A percentile compares a stretch with the other conserved stretches of the same genome.
Conservation (phyloP, 257 asterid genomes). For the Coffea canephora region DNA sequence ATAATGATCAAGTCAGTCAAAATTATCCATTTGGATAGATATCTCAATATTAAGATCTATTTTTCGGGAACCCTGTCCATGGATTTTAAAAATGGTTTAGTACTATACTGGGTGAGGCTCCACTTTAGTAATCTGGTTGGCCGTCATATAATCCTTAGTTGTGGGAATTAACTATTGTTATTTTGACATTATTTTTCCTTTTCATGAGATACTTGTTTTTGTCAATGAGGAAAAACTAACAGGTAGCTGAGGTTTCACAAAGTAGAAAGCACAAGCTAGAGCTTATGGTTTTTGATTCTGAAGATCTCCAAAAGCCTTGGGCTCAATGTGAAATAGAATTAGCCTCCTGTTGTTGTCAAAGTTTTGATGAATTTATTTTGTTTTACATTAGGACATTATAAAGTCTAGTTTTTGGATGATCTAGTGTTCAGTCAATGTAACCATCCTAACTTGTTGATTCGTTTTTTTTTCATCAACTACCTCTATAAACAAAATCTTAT, state of each 20-base stretch:
- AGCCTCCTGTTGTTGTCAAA: neutral
- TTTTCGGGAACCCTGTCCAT: neutral
- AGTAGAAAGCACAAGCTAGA: neutral
- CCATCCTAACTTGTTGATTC: neutral
- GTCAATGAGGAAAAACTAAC: neutral
- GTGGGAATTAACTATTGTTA: neutral
- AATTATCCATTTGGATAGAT: neutral
- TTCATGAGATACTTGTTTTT: neutral
- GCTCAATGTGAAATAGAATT: neutral
- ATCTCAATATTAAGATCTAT: neutral
- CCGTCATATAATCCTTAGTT: neutral
- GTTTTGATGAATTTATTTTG: neutral
- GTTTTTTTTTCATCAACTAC: neutral
- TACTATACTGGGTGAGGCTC: neutral
- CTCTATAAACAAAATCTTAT: conserved; percentile 19
- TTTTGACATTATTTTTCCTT: neutral
- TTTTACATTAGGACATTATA: neutral
- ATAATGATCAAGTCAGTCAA: neutral
- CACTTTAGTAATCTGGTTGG: too few relatives aligned
- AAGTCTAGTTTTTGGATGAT: neutral
- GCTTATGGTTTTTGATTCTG: neutral
- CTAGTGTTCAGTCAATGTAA: neutral
- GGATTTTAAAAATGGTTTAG: neutral
- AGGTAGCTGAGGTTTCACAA: neutral
- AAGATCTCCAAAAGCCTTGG: neutral